A percentile compares a stretch with the other conserved stretches of the same genome.
phyloP scores from a whole-genome alignment of 352 stramenopile genomes.

The Phytophthora agathidicida region DNA sequence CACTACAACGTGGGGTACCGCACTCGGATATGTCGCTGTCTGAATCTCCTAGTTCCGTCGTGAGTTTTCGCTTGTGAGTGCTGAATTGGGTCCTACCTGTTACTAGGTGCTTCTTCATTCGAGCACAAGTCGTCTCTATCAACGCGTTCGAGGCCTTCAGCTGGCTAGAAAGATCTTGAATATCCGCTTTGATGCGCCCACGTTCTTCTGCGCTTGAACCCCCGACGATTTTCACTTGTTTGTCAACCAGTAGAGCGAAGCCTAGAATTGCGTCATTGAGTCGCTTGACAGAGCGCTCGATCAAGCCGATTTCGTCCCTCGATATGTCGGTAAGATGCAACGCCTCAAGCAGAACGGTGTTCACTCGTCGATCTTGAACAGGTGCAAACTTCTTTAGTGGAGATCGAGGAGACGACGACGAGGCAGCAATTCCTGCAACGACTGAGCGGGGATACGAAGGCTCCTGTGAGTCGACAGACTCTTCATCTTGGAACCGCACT shows the following conservation, averaged over 20 bases:
- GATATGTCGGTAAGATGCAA: conserved; percentile 71
- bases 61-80: conserved; percentile 50
- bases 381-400: conserved; percentile 67
- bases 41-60: conserved; percentile 28
- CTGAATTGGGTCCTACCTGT: conserved; percentile 58
- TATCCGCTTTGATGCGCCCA: conserved; percentile 58
- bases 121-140: conserved; percentile 58
- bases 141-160: conserved; percentile 59
- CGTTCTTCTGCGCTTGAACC: conserved; percentile 48
- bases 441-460: conserved; percentile 8
- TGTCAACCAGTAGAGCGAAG: conserved; percentile 77
- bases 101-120: conserved; percentile 63
- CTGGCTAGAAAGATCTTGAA: conserved; percentile 64
- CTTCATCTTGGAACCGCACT: conserved; percentile 26
- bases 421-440: conserved; percentile 11
- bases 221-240: conserved; percentile 73
- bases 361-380: conserved; percentile 60
- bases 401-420: conserved; percentile 31
- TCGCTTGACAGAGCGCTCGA: conserved; percentile 64
- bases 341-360: conserved; percentile 64
- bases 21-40: conserved; percentile 26
- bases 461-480: conserved; percentile 4
- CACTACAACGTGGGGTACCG: conserved; percentile 24
- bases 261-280: conserved; percentile 66
- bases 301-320: conserved; percentile 54